A percentile compares a stretch with the other conserved stretches of the same genome.
Conservation (phyloP, 1,139 yeast species). For the Scheffersomyces titani region DNA sequence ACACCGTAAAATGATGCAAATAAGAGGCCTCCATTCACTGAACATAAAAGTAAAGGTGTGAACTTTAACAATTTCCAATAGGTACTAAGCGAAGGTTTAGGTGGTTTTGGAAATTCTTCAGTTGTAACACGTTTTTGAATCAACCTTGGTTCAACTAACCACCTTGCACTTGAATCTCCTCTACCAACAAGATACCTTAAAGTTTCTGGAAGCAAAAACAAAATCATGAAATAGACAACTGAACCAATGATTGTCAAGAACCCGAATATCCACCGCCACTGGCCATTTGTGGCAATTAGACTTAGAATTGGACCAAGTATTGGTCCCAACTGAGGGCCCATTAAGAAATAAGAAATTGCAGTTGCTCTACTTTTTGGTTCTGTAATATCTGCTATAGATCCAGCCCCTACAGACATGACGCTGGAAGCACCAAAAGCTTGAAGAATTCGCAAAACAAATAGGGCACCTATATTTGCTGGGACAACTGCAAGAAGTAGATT, state of each 20-base stretch:
- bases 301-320: constrained; percentile 55
- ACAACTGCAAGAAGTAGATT: constrained; percentile 49
- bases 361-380: constrained; percentile 51
- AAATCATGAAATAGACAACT: constrained; percentile 36
- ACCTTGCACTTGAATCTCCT: constrained; percentile 31
- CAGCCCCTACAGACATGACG: constrained; percentile 58
- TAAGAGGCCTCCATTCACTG: constrained; percentile 51
- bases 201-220: constrained; percentile 55
- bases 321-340: constrained; percentile 64
- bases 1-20: constrained; percentile 60
- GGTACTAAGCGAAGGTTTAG: constrained; percentile 43
- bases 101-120: constrained; percentile 45
- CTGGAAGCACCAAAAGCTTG: constrained; percentile 60
- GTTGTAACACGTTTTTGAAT: constrained; percentile 28
- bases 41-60: constrained; percentile 49
- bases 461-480: constrained; percentile 47
- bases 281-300: constrained; percentile 31
- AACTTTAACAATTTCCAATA: constrained; percentile 40
- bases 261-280: constrained; percentile 63
- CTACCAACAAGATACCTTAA: constrained; percentile 57
- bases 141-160: constrained; percentile 29
- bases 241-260: constrained; percentile 48
- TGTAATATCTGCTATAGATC: constrained; percentile 53
- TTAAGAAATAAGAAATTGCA: constrained; percentile 54
- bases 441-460: constrained; percentile 44